phyloP scores from a whole-genome alignment of 139 green algal genomes.

The Astrephomene gubernaculifera region DNA sequence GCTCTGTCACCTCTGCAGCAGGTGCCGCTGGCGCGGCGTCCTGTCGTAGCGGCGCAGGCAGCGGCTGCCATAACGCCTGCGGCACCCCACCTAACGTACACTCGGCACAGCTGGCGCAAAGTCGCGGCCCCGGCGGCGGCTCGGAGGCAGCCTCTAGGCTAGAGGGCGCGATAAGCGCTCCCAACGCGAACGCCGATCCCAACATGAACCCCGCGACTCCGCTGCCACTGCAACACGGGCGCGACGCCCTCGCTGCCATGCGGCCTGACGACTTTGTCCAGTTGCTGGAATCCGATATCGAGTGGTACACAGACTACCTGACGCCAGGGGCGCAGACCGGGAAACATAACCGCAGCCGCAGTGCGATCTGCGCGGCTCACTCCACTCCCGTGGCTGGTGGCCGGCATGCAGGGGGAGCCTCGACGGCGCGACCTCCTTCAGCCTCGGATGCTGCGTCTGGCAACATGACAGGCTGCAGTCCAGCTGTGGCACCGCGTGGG shows the following conservation, averaged over 20 bases:
- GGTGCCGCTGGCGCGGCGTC: too few species aligned
- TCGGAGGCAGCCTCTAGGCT: not conserved
- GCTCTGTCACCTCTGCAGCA: too few species aligned
- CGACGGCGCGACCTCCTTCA: not conserved
- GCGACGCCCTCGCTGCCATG: not conserved
- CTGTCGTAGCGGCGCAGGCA: not conserved
- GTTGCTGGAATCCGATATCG: constrained; percentile 20
- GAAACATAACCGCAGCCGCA: too few species aligned
- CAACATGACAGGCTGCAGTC: too few species aligned
- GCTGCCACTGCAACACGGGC: too few species aligned
- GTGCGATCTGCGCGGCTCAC: too few species aligned
- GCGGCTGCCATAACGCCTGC: not conserved
- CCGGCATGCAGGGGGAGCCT: not conserved
- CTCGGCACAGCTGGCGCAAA: not conserved
- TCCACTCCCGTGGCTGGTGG: not conserved
- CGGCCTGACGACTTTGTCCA: not conserved
- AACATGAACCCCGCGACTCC: too few species aligned
- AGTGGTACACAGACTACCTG: constrained; percentile 23
- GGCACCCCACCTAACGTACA: constrained; percentile 1
- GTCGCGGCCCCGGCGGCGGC: not conserved
- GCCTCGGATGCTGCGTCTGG: not conserved
- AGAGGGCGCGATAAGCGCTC: not conserved
- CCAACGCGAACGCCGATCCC: too few species aligned
- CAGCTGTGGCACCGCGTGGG: too few species aligned
- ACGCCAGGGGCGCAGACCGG: not conserved